A percentile compares a stretch with the other conserved stretches of the same genome.
Conservation (phyloP, 495 filamentous ascomycete species). For the Hyaloscypha finlandica region DNA sequence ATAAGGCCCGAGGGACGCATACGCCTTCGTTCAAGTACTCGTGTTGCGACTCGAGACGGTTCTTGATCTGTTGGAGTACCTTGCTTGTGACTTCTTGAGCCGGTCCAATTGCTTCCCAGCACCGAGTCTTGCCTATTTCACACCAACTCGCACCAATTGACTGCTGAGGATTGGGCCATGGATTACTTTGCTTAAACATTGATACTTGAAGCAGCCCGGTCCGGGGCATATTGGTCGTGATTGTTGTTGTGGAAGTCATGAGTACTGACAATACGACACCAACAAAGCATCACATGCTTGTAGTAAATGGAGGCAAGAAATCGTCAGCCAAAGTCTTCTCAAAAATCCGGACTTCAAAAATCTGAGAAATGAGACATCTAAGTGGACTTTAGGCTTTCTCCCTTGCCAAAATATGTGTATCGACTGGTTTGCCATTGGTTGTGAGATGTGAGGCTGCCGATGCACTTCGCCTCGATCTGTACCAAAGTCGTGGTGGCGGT, state of each 20-base stretch:
- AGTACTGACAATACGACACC: too few relatives aligned
- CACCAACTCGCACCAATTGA: constrained; percentile 18
- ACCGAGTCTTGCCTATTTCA: not conserved
- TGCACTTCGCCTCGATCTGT: too few relatives aligned
- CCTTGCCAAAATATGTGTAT: too few relatives aligned
- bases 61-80: not conserved
- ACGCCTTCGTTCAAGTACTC: constrained; percentile 13
- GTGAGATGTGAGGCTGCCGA: too few relatives aligned
- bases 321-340: too few relatives aligned
- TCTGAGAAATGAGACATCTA: too few relatives aligned
- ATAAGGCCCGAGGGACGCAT: not conserved
- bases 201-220: not conserved
- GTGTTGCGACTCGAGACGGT: constrained; percentile 6
- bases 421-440: too few relatives aligned
- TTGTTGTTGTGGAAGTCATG: not conserved
- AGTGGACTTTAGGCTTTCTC: too few relatives aligned
- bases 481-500: too few relatives aligned
- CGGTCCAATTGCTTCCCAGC: constrained; percentile 20
- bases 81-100: not conserved
- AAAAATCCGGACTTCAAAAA: too few relatives aligned
- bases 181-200: constrained; percentile 3
- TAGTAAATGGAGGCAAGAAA: too few relatives aligned
- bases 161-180: constrained; percentile 21
- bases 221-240: not conserved
- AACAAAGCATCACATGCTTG: too few relatives aligned